Evolutionary conservation across 768 basidiomycete species (phyloP).

Genomic region (Trametes maxima): DNA sequence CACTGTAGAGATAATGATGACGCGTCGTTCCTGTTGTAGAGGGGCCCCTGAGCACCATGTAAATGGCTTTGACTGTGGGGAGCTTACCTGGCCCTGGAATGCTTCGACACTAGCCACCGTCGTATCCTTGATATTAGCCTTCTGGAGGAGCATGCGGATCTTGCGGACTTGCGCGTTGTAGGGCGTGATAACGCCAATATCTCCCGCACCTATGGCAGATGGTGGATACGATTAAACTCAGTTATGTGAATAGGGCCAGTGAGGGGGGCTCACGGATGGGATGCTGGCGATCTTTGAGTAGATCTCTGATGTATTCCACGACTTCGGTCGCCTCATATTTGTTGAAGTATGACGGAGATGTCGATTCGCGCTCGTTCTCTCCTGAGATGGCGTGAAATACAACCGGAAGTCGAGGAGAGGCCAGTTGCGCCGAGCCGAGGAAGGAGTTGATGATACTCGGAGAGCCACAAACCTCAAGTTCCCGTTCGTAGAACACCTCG

Average conservation of each 20-base stretch:
- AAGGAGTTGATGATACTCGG: slow-evolving; percentile 30
- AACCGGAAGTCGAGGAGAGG: slow-evolving; percentile 32
- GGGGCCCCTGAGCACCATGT: neutral
- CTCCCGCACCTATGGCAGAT: slow-evolving; percentile 23
- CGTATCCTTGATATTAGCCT: slow-evolving; percentile 22
- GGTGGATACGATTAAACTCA: too few relatives aligned
- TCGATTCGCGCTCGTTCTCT: slow-evolving; percentile 36
- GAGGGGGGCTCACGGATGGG: slow-evolving; percentile 29
- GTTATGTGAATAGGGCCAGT: neutral
- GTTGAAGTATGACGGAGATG: slow-evolving; percentile 46
- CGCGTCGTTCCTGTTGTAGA: slow-evolving; percentile 36
- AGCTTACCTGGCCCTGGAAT: slow-evolving; percentile 44
- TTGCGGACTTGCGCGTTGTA: slow-evolving; percentile 42
- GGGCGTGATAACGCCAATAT: slow-evolving; percentile 45
- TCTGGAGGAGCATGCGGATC: slow-evolving; percentile 33
- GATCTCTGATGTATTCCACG: slow-evolving; percentile 34
- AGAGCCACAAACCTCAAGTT: slow-evolving; percentile 35
- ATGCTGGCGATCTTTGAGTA: slow-evolving; percentile 31
- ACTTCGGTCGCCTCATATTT: slow-evolving; percentile 40
- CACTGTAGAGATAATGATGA: slow-evolving; percentile 43
- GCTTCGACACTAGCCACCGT: slow-evolving; percentile 44
- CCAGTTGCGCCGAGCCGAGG: slow-evolving; percentile 33
- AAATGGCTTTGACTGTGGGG: neutral
- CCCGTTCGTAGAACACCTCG: slow-evolving; percentile 41
- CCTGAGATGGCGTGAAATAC: slow-evolving; percentile 40